phyloP scores from a whole-genome alignment of 2,329 filamentous ascomycete genomes.

The Nothophaeocryptopus gaeumannii region DNA sequence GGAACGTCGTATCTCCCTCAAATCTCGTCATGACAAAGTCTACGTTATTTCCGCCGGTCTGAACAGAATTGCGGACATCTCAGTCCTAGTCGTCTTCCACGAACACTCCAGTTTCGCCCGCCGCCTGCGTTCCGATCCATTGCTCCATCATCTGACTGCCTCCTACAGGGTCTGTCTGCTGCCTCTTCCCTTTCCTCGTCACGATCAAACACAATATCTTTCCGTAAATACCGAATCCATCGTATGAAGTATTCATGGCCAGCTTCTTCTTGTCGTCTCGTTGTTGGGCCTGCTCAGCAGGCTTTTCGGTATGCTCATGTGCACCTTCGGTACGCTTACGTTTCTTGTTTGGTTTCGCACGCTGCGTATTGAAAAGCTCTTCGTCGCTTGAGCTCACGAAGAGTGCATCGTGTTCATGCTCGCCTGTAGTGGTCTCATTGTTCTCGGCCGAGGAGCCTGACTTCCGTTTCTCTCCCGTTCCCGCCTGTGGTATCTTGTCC shows the following conservation, averaged over 20 bases:
- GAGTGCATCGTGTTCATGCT: slow-evolving; percentile 31
- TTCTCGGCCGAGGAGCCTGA: neutral
- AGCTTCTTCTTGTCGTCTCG: slow-evolving; percentile 86
- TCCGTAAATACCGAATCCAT: slow-evolving; percentile 94
- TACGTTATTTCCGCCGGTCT: too few species aligned
- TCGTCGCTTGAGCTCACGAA: slow-evolving; percentile 40
- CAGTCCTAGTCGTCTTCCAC: too few species aligned
- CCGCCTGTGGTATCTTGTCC: slow-evolving; percentile 55
- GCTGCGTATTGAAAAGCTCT: slow-evolving; percentile 34
- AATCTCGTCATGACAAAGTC: too few species aligned
- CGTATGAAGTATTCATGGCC: slow-evolving; percentile 79
- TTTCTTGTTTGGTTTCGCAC: slow-evolving; percentile 26
- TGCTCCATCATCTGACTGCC: slow-evolving; percentile 41
- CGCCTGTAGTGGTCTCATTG: slow-evolving; percentile 20
- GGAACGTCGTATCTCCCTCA: too few species aligned
- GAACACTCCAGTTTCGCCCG: slow-evolving; percentile 24
- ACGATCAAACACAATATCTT: slow-evolving; percentile 89
- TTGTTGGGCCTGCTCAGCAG: slow-evolving; percentile 21
- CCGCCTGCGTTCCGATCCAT: slow-evolving; percentile 39
- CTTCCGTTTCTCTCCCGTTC: slow-evolving; percentile 26
- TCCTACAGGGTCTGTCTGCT: slow-evolving; percentile 22
- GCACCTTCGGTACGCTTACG: slow-evolving; percentile 23
- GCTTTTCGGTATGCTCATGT: slow-evolving; percentile 26
- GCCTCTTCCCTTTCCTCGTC: slow-evolving; percentile 61
- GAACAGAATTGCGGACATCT: too few species aligned